Base-by-base conservation (phyloP, 2,329 filamentous ascomycete genomes). In the Trichoderma gracile region DNA sequence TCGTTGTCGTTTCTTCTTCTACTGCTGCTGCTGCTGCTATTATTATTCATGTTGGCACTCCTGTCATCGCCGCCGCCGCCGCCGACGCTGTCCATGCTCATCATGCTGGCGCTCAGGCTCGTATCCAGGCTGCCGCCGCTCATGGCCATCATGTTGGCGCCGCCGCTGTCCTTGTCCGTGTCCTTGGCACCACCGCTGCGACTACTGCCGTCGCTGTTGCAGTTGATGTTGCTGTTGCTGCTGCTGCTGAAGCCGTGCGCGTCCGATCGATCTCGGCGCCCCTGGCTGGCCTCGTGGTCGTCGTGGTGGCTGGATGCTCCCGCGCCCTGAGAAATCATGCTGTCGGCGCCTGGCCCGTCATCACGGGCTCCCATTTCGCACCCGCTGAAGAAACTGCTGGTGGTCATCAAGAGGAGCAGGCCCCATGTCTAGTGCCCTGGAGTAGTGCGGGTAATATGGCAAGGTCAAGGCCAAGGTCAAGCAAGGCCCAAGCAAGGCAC, bases 321-420 rank as follows among this genome's bases (percentile, higher is more conserved):
- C 33, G 47, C 10, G 40, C 59, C 49, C 27, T 62, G 59, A 54
- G 59, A 62, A 27, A 46, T 62, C 59, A 62, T 62, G 19, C 21
- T 62, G 38, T 15, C 23, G 10, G 17, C 8, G 21, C 40, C 30
- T 25, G 40, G 47, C 25, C 46, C 38, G 46, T 53, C 59, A 62
- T 62, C 49, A 38, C 59, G 59, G 40, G 46, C 59, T 7, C 17
- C 21, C 57, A 50, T 60, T n/a, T 49, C 57, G 46, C 47, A 38
- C 33, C 14, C 12, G 33, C 33, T 14, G 33, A 38, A 38, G 33
- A 56, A 27, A 40, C 25, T 56, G 53, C 21, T 56, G 53, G 53
- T 43, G 53, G 21, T 42, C 57, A 53, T 52, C 23, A 43, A 61
- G 47, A 60, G 7, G 8, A 23, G 57, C 57, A 61, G 27, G 47